Base-by-base conservation (phyloP, 331 rosid species). In the Malus hybrid region DNA sequence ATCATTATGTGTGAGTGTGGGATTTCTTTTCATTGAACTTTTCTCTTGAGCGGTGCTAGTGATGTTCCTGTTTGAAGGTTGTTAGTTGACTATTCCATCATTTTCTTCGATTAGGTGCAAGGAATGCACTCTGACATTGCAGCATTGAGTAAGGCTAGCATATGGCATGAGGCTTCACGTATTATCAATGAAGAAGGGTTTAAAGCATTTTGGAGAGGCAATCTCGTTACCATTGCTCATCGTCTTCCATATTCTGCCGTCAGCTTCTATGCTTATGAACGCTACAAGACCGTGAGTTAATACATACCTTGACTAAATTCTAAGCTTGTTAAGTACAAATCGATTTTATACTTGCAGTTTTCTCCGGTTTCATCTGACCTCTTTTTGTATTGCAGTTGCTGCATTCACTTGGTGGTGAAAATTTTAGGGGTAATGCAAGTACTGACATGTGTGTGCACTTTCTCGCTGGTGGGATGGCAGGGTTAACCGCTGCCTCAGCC, bases 151-250 rank as follows among this genome's bases (percentile, higher is more conserved):
- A 93, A 87, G 71, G 79, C 93, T 58, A 83, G 92, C 87, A 82
- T 91, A 81, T 85, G 89, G 96, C 82, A 24, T 76, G 98, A 93
- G 86, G 97, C 94, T 82, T 85, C 93, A 34, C 95, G 97, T 10
- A 88, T 93, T 78, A 82, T 85, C 48, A 81, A 84, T 24, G 97
- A 93, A 85, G 97, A 93, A 85, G 98, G 97, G 66, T 87, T 87
- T 74, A 82, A 93, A 80, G 98, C 98, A 71, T 90, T 93, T 86
- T 93, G 98, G 98, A 93, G 80, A 85, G 98, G 98, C 86, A 93
- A 93, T 90, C 74, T 93, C 79, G 98, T 91, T 69, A 93, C 98
- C 0, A 86, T 93, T 79, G 97, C 90, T 71, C 98, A 93, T 68
- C 96, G 98, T n/a, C 88, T 93, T 75, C 98, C 98, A 69, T 93